Base-by-base conservation (phyloP, 1,284 basidiomycete genomes). In the Lentinula novae-zelandiae region DNA sequence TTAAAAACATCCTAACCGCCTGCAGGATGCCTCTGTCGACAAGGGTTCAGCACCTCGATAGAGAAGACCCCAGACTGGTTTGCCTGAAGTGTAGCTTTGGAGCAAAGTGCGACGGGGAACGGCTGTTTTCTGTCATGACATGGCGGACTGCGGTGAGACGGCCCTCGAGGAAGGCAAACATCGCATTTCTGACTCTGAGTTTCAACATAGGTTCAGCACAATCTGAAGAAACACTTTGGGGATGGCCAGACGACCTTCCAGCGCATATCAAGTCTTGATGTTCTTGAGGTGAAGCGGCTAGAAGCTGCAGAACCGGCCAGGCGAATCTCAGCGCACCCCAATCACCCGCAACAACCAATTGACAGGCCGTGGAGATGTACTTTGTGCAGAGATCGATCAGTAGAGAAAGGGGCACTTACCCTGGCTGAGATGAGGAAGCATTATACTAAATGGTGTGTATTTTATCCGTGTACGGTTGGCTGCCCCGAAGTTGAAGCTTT, bases 11-110 rank as follows among this genome's bases (percentile, higher is more conserved):
- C 17, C 40, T 76, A 15, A 62, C 68, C 44, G 69, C 69, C 9
- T 73, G 72, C 62, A 66, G 64, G 5, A 57, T 74, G 63, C 53
- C 61, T n/a, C 36, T 22, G 27, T 58, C 39, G 40, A 70, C 70
- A 40, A 72, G 67, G 2, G 68, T 64, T 15, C 57, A 58, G 34
- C 55, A 67, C 38, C 61, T 76, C 64, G 75, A 77, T 58, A 34
- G 64, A 38, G 31, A 67, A 10, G 72, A 77, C 65, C 65, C 67
- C n/a, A 64, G 74, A 40, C 52, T 77, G 46, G 70, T 73, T 13
- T 77, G 75, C 63, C 61, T 75, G 53, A 75, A 76, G 53, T 76
- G 73, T 62, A 69, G 68, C 8, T 72, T 67, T 63, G 72, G 73
- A 5, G 60, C 60, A 1, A 67, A 65, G 53, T 69, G 70, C 56